Conservation (phyloP, 495 filamentous ascomycete genomes). For the Thermothielavioides terrestris region DNA sequence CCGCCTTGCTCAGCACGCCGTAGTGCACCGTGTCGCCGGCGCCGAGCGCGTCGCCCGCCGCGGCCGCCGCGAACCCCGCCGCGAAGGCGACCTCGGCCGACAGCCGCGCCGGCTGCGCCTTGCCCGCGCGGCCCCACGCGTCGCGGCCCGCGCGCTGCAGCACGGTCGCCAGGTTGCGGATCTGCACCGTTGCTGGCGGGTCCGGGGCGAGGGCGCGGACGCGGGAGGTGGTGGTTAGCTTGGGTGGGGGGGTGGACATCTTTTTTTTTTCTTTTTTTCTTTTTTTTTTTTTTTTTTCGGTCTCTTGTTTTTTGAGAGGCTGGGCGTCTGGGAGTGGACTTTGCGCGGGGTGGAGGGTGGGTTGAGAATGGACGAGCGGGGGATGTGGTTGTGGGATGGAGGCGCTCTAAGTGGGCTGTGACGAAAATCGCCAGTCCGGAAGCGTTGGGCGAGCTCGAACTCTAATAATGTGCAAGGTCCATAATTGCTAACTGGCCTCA, state of each 20-base stretch:
- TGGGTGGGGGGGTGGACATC: background rate
- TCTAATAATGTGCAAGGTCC: no score
- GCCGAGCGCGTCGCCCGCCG: slow-evolving; percentile 40
- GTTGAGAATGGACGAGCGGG: no score
- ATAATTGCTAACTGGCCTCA: no score
- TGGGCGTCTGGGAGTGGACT: no score
- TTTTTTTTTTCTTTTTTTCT: background rate
- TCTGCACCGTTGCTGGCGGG: slow-evolving; percentile 33
- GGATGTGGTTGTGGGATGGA: no score
- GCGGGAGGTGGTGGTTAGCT: slow-evolving; percentile 26
- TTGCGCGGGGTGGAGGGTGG: no score
- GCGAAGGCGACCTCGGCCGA: slow-evolving; percentile 43
- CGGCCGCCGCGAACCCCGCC: slow-evolving; percentile 38
- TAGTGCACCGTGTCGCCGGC: slow-evolving; percentile 54
- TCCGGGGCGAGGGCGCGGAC: slow-evolving; percentile 28
- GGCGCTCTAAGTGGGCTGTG: no score
- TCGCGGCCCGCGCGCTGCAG: slow-evolving; percentile 36
- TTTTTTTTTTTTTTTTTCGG: background rate
- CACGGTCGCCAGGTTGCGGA: slow-evolving; percentile 44
- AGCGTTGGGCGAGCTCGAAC: no score
- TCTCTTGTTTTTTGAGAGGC: background rate
- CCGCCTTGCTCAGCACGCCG: slow-evolving; percentile 47
- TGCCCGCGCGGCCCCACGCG: slow-evolving; percentile 46
- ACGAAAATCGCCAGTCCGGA: no score
- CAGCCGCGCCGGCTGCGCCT: slow-evolving; percentile 45